A percentile compares a stretch with the other conserved stretches of the same genome.
Evolutionary conservation across 805 yeast species (phyloP).

Genomic region (Pichia nakasei): DNA sequence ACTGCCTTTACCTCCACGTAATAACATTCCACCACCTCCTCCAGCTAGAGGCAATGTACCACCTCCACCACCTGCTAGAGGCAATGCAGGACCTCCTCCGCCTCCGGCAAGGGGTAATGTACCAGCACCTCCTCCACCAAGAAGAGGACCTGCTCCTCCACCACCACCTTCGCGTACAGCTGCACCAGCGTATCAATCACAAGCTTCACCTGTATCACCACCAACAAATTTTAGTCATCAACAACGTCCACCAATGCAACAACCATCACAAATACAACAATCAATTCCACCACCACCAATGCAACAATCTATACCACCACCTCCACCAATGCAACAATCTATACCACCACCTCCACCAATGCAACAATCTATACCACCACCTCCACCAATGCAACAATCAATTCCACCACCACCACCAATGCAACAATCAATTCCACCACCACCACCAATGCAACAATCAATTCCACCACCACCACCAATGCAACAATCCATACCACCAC

Average conservation of each 20-base stretch:
- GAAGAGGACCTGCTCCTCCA: constrained; percentile 33
- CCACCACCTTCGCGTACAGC: constrained; percentile 38
- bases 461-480: constrained; percentile 18
- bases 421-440: constrained; percentile 21
- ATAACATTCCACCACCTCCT: constrained; percentile 20
- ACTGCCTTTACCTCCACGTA: constrained; percentile 10
- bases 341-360: constrained; percentile 4
- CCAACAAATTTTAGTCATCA: constrained; percentile 4
- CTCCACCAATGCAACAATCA: constrained; percentile 19
- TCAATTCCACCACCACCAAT: constrained; percentile 8
- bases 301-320: constrained; percentile 11
- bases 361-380: constrained; percentile 16
- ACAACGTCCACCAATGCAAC: no score
- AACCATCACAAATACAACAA: constrained; percentile 3
- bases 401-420: constrained; percentile 20
- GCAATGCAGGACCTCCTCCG: constrained; percentile 19
- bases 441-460: constrained; percentile 1
- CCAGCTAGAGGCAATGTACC: constrained; percentile 20
- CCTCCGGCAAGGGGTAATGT: background rate
- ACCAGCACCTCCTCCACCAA: constrained; percentile 23
- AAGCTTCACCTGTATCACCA: constrained; percentile 6
- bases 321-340: constrained; percentile 18
- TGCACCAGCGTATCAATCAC: constrained; percentile 35
- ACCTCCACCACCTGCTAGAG: constrained; percentile 18
- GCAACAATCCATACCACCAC: constrained; percentile 8